Evolutionary conservation across 1,284 basidiomycete genomes (phyloP), one percentile per base, ranked within the genome.

Genomic region (Papiliotrema terrestris): DNA sequence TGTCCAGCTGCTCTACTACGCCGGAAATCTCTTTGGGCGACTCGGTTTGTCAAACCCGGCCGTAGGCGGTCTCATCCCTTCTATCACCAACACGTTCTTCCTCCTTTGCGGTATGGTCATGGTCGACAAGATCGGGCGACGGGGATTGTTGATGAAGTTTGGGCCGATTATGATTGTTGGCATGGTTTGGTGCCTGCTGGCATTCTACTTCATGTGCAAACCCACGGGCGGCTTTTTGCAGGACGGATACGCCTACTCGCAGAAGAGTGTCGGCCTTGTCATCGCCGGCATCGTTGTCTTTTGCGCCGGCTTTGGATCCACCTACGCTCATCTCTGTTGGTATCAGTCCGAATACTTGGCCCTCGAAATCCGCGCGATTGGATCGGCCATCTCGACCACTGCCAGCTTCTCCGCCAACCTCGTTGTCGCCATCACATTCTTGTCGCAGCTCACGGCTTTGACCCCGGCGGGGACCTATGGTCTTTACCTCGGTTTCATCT

Each of bases 281-380:
- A 61, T 72, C 36, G 70, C 68, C 26, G 65, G 66, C 51, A 60
- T 65, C 45, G 68, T 74, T 22, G 50, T 72, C 25, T 74, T 69
- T 52, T 62, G 69, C 35, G 56, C 60, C 23, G 61, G 63, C 20
- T 77, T 73, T 51, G 74, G 72, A 14, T 50, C 62, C n/a, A 65
- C 68, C 29, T 65, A 72, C 23, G 66, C 68, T 17, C 71, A 72
- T 52, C 60, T 76, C 2, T 65, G 65, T n/a, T 76, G 74, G 72
- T 68, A 67, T 45, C 59, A 61, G 42, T 57, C 57, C 35, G 73
- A 75, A 49, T 68, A 70, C 59, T 61, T 70, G 36, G 58, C 66
- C 8, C 65, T 72, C 26, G 66, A 73, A 53, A 68, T 69, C 14
- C 63, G 73, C 19, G 68, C 68, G 29, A 44, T 65, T 9, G 73